Evolutionary conservation across 1,284 basidiomycete genomes (phyloP), one percentile per base, ranked within the genome.

Genomic region (Austropuccinia psidii): DNA sequence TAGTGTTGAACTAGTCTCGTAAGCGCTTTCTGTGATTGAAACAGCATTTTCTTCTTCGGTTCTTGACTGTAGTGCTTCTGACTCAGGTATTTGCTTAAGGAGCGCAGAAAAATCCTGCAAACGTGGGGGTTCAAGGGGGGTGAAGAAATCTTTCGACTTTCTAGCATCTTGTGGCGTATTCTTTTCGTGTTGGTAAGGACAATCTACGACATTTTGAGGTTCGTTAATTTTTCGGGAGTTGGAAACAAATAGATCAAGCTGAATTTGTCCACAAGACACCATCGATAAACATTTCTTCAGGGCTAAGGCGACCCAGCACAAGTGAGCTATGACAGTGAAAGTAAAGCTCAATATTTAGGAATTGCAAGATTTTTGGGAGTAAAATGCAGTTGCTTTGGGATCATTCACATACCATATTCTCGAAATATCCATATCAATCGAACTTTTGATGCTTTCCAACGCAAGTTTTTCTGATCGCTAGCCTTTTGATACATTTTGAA

Each of bases 341-440:
- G 13, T 35, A 9, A 24, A 8, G 7, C 52, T 15, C 17, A 15
- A 4, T 7, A 4, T 15, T 31, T 49, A 5, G 11, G 24, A 21
- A 55, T 21, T 31, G 33, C 24, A 24, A 5, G 17, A 27, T 29
- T 15, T 24, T 27, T 21, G 19, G 24, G 33, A 55, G 7, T 9
- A 17, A 9, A 24, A 8, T n/a, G 68, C 73, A 54, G 45, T 43
- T 64, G 55, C n/a, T 39, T 33, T 7, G n/a, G 41, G 17, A 43
- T 35, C 24, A 64, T 19, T n/a, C 31, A 83, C 86, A 80, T 74
- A 89, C 89, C 85, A 78, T 88, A 91, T 79, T 93, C 91, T 64
- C 90, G 84, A 60, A 91, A 84, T 58, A 93, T 85, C 91, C 91
- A 93, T 2, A 93, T 85, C 76, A 93, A 91, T 31, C 90, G 84